A percentile compares a stretch with the other conserved stretches of the same genome.
These are phyloP conservation scores for Yarrowia sp. DNA, from an alignment of 805 yeast genomes.

Conservation along the genomic window DNA sequence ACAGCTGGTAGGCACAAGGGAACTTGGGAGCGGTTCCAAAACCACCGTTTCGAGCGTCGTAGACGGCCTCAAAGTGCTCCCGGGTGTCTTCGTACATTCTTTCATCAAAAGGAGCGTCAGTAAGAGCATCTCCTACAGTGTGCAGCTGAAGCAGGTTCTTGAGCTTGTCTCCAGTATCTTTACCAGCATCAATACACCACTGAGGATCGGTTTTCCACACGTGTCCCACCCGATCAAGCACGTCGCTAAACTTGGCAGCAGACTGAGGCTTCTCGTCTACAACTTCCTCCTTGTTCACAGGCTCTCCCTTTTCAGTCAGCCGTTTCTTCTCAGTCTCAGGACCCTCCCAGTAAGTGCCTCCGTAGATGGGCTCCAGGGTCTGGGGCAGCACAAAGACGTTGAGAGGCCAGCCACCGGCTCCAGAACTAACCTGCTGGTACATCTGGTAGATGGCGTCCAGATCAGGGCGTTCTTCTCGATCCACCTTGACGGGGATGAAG, in stretches of 20 bases:
- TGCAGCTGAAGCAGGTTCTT: conserved; percentile 32
- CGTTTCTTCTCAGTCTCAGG: conserved; percentile 31
- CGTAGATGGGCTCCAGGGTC: conserved; percentile 38
- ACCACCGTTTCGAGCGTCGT: conserved; percentile 37
- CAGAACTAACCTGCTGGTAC: conserved; percentile 39
- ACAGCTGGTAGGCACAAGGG: conserved; percentile 36
- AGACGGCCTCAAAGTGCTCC: conserved; percentile 33
- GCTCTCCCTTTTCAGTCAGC: neutral
- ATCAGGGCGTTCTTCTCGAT: conserved; percentile 43
- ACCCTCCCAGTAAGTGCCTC: conserved; percentile 42
- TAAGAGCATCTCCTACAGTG: conserved; percentile 25
- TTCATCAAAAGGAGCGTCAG: conserved; percentile 20
- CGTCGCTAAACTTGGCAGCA: conserved; percentile 34
- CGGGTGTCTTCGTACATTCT: conserved; percentile 30
- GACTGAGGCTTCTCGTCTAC: conserved; percentile 13
- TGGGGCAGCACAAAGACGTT: conserved; percentile 41
- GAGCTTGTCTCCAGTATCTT: conserved; percentile 31
- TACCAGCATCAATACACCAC: conserved; percentile 35
- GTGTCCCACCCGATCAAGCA: conserved; percentile 34
- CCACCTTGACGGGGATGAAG: conserved; percentile 41
- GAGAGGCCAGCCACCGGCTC: conserved; percentile 44
- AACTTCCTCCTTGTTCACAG: neutral
- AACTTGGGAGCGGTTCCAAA: conserved; percentile 41
- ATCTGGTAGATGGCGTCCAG: conserved; percentile 41
- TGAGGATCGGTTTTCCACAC: conserved; percentile 37